A percentile compares a stretch with the other conserved stretches of the same genome.
phyloP scores from a whole-genome alignment of 2,329 filamentous ascomycete species.

The Teratosphaeria gauchensis region DNA sequence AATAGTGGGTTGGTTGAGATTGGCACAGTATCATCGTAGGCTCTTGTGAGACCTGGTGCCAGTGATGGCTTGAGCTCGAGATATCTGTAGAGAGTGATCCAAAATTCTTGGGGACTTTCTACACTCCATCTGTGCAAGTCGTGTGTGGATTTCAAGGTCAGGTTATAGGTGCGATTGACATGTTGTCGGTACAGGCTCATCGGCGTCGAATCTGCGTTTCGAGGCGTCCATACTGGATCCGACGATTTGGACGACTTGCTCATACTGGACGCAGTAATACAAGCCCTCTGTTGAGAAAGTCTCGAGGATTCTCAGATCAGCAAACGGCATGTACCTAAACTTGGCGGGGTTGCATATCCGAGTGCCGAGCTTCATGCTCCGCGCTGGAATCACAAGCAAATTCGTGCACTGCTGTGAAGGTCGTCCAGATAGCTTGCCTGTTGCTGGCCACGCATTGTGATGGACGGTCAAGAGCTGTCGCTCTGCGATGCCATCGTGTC shows the following conservation, averaged over 20 bases:
- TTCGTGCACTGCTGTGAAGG: too few relatives aligned
- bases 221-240: constrained; percentile 17
- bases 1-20: constrained; percentile 32
- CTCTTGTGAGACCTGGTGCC: constrained; percentile 23
- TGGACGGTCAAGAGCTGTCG: too few relatives aligned
- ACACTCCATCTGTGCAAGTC: constrained; percentile 34
- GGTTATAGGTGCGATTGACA: constrained; percentile 19
- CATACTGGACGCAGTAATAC: not conserved
- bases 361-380: not conserved
- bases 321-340: not conserved
- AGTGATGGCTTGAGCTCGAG: constrained; percentile 27
- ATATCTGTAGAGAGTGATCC: constrained; percentile 34
- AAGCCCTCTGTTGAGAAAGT: not conserved
- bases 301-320: too few relatives aligned
- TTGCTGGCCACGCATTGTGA: not conserved
- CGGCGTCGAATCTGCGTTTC: constrained; percentile 12
- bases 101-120: constrained; percentile 32
- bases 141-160: constrained; percentile 19
- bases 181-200: constrained; percentile 24
- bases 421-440: too few relatives aligned
- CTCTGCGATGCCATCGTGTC: not conserved
- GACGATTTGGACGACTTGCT: not conserved
- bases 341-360: not conserved
- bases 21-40: constrained; percentile 29
- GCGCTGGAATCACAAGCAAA: too few relatives aligned